These are phyloP conservation scores for Paracoccidioides lutzii DNA, from an alignment of 2,329 filamentous ascomycete genomes.

Conservation along the genomic window DNA sequence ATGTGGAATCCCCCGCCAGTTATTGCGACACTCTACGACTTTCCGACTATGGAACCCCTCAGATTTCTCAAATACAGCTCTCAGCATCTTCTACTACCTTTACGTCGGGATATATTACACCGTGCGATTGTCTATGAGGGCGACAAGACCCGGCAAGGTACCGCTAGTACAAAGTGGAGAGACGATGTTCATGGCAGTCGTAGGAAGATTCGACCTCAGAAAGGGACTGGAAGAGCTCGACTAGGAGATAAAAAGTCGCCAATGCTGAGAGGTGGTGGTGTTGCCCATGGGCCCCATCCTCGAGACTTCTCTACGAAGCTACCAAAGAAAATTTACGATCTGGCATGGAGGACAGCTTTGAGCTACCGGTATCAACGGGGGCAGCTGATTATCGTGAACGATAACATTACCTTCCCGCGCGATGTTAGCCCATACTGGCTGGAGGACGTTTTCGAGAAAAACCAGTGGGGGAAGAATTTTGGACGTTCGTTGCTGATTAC, in stretches of 20 bases:
- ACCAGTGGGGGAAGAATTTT: slow-evolving; percentile 54
- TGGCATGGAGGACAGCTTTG: slow-evolving; percentile 87
- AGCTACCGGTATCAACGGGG: slow-evolving; percentile 81
- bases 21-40: slow-evolving; percentile 74
- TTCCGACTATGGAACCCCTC: slow-evolving; percentile 76
- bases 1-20: slow-evolving; percentile 44
- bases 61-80: slow-evolving; percentile 64
- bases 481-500: slow-evolving; percentile 70
- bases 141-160: slow-evolving; percentile 75
- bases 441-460: slow-evolving; percentile 53
- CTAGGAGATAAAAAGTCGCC: slow-evolving; percentile 71
- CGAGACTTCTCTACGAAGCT: slow-evolving; percentile 78
- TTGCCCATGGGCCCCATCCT: slow-evolving; percentile 78
- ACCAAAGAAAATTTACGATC: slow-evolving; percentile 82
- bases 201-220: slow-evolving; percentile 72
- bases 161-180: slow-evolving; percentile 69
- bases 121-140: slow-evolving; percentile 86
- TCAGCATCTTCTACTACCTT: slow-evolving; percentile 73
- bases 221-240: slow-evolving; percentile 71
- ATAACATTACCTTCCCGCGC: slow-evolving; percentile 55
- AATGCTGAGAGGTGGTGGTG: slow-evolving; percentile 71
- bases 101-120: slow-evolving; percentile 85
- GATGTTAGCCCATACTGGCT: slow-evolving; percentile 44
- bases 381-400: slow-evolving; percentile 74
- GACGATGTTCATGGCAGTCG: slow-evolving; percentile 72